These are phyloP conservation scores for Ophiostoma perfectum DNA, from an alignment of 2,329 filamentous ascomycete genomes.

Conservation along the genomic window DNA sequence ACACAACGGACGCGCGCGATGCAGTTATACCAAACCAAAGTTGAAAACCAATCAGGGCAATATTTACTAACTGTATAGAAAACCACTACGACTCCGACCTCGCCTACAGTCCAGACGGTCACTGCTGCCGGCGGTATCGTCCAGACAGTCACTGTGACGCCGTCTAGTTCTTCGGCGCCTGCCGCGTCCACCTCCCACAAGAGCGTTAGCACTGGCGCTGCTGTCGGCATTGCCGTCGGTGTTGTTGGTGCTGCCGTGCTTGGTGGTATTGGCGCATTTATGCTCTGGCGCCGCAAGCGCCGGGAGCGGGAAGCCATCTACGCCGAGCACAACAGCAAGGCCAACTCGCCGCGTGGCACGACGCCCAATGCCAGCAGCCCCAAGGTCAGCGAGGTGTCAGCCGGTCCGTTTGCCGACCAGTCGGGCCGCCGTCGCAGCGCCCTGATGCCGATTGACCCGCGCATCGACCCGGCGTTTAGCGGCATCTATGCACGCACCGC, in stretches of 20 bases:
- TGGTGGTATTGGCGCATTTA: conserved; percentile 38
- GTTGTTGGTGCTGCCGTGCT: conserved; percentile 34
- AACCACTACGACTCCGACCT: conserved; percentile 5
- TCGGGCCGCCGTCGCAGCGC: conserved; percentile 44
- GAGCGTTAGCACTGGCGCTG: conserved; percentile 42
- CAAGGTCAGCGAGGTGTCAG: conserved; percentile 37
- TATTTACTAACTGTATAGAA: conserved; percentile 15
- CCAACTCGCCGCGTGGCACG: conserved; percentile 45
- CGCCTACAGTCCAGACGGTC: conserved; percentile 46
- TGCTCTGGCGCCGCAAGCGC: conserved; percentile 35
- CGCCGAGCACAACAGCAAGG: conserved; percentile 31
- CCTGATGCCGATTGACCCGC: conserved; percentile 56
- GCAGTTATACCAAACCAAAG: not conserved
- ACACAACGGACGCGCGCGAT: not conserved
- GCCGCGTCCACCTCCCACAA: conserved; percentile 22
- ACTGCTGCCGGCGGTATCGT: conserved; percentile 47
- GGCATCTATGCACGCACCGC: conserved; percentile 48
- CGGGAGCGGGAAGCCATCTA: conserved; percentile 42
- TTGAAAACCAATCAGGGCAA: too few relatives aligned
- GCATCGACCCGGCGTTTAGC: conserved; percentile 56
- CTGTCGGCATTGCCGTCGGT: conserved; percentile 50
- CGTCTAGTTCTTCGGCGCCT: conserved; percentile 24
- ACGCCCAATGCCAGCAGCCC: conserved; percentile 46
- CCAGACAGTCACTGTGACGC: conserved; percentile 52
- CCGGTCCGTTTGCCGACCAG: conserved; percentile 29